A percentile compares a stretch with the other conserved stretches of the same genome.
Conservation (phyloP, 352 stramenopile species). For the Blastocystis sp. region DNA sequence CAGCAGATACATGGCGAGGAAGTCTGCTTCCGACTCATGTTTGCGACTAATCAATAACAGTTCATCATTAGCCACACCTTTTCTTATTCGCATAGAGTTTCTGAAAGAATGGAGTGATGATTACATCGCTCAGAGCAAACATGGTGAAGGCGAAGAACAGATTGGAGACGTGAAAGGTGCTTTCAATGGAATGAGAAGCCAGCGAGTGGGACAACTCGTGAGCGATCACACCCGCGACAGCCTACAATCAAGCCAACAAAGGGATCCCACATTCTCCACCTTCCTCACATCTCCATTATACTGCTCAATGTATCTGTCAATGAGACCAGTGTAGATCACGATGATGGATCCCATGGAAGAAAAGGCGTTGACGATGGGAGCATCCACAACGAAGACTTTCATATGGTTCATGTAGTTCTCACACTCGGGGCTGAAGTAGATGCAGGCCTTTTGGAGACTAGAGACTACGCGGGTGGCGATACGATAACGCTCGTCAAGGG, state of each 20-base stretch:
- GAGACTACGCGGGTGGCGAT: not conserved
- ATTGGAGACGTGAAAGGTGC: not conserved
- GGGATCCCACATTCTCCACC: not conserved
- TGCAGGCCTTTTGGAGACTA: not conserved
- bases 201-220: not conserved
- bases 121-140: not conserved
- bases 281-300: not conserved
- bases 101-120: not conserved
- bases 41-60: not conserved
- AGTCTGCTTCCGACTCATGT: not conserved
- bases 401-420: not conserved
- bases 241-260: not conserved
- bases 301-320: not conserved
- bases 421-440: not conserved
- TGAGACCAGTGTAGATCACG: not conserved
- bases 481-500: not conserved
- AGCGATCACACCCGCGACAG: not conserved
- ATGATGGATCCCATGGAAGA: not conserved
- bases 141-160: slow-evolving; percentile 3
- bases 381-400: not conserved
- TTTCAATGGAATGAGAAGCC: not conserved
- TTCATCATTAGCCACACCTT: not conserved
- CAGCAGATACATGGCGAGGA: not conserved
- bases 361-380: not conserved
- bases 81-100: not conserved